Base-by-base conservation (phyloP, 495 filamentous ascomycete genomes). In the Tuber indicum region DNA sequence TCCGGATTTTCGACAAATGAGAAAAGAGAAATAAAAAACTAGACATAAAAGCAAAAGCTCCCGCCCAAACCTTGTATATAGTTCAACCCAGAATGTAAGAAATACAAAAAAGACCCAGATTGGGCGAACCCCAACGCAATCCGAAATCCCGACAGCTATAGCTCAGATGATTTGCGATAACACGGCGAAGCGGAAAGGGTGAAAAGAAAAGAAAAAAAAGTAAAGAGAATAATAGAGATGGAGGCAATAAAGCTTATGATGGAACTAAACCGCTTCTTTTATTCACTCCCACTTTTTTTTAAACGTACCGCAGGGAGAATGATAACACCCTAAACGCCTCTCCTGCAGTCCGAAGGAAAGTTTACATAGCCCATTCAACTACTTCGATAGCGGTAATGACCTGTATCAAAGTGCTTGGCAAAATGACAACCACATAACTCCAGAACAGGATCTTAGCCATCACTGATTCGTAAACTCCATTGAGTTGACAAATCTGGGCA, bases 401-500 rank as follows among this genome's bases (percentile, higher is more conserved):
- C 32, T 98, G 89, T 52, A 94, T 83, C 42, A 99, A 87, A 2
- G 96, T 99, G 19, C 93, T 97, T 8, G 96, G 96, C 36, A 99
- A 89, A 77, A 99, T 98, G 36, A 84, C 77, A 43, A 84, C 82
- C 36, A 99, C 96, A 81, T 99, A 99, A 86, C 95, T 97, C 87
- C 97, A 94, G 88, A 98, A 97, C 32, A 98, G 85, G 70, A 99
- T 87, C 83, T 90, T 94, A 42, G 93, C 92, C 94, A 99, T 98
- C 47, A 94, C 92, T 42, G 90, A 89, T 85, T 98, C 93, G 84
- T 93, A 99, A 19, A 98, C 96, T 75, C 91, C 92, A 84, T 99
- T 99, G 85, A 98, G 93, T 87, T 98, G 96, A 86, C 96, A 99
- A 76, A 99, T 99, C 86, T 99, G 96, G 10, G 96, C 94, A 80